Evolutionary conservation across 1,139 yeast species (phyloP).

Genomic region (Citeromyces hawaiiensis): DNA sequence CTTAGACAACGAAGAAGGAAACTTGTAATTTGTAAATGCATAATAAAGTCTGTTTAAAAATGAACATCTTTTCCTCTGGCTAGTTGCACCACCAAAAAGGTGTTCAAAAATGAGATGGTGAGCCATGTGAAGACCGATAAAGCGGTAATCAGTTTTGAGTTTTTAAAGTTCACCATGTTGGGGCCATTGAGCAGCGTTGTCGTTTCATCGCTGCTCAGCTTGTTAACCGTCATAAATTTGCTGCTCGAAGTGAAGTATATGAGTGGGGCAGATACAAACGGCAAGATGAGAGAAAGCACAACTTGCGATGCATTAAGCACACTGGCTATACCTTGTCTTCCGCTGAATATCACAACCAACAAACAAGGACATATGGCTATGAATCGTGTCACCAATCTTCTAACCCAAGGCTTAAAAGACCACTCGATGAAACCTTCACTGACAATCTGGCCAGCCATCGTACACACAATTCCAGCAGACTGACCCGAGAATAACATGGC

Average conservation of each 20-base stretch:
- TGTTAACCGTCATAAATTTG: slow-evolving; percentile 57
- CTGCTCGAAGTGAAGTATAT: slow-evolving; percentile 71
- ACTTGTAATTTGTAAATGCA: not conserved
- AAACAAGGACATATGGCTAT: slow-evolving; percentile 86
- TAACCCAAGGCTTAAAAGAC: slow-evolving; percentile 75
- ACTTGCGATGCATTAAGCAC: slow-evolving; percentile 84
- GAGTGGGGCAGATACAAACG: slow-evolving; percentile 83
- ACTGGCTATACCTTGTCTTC: slow-evolving; percentile 74
- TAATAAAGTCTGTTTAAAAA: slow-evolving; percentile 17
- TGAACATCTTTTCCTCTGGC: slow-evolving; percentile 59
- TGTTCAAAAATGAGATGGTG: slow-evolving; percentile 56
- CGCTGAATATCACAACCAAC: slow-evolving; percentile 61
- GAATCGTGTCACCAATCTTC: slow-evolving; percentile 72
- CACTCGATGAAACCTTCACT: slow-evolving; percentile 86
- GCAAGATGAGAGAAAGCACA: slow-evolving; percentile 68
- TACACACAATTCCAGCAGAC: slow-evolving; percentile 96
- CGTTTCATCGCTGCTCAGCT: slow-evolving; percentile 9
- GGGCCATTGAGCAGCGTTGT: slow-evolving; percentile 5
- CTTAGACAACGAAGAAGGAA: slow-evolving; percentile 8
- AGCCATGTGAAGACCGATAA: slow-evolving; percentile 49
- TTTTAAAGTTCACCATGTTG: slow-evolving; percentile 6
- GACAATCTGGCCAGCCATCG: slow-evolving; percentile 94
- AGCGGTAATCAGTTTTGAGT: not conserved
- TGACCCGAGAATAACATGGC: slow-evolving; percentile 94
- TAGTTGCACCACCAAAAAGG: slow-evolving; percentile 59